Percentiles rank a stretch among this genome's conserved stretches.
Evolutionary conservation across 2,329 filamentous ascomycete genomes (phyloP).

Genomic region (Rachicladosporium sp.): DNA sequence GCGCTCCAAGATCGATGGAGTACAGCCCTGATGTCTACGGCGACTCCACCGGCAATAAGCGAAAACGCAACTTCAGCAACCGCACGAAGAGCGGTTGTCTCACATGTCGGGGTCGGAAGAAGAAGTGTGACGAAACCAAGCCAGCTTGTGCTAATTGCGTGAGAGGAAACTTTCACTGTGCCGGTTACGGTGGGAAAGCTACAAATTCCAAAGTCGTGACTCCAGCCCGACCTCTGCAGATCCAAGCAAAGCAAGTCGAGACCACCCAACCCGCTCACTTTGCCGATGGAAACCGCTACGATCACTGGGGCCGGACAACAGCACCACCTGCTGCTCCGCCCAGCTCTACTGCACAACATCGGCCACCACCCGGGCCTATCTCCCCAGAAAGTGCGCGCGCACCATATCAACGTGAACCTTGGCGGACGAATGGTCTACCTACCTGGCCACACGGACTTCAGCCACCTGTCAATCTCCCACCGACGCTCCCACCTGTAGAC

Average conservation of each 20-base stretch:
- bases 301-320: conserved; percentile 11
- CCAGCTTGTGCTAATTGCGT: conserved; percentile 88
- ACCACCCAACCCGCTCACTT: conserved; percentile 6
- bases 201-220: background rate
- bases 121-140: conserved; percentile 93
- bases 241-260: conserved; percentile 11
- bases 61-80: conserved; percentile 80
- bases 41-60: conserved; percentile 39
- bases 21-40: conserved; percentile 2
- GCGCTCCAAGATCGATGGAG: background rate
- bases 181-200: conserved; percentile 57
- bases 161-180: conserved; percentile 79
- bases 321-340: background rate
- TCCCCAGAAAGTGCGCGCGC: background rate
- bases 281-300: conserved; percentile 6
- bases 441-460: no score
- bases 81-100: conserved; percentile 91
- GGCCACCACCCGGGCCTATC: background rate
- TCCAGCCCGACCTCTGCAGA: conserved; percentile 5
- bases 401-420: no score
- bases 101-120: conserved; percentile 84
- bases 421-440: no score
- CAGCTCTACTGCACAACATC: background rate
- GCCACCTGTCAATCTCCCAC: no score
- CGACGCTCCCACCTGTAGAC: background rate